Percentiles rank a stretch among this genome's conserved stretches.
Conservation (phyloP, 2,329 filamentous ascomycete genomes). For the Ascochyta rabiei region DNA sequence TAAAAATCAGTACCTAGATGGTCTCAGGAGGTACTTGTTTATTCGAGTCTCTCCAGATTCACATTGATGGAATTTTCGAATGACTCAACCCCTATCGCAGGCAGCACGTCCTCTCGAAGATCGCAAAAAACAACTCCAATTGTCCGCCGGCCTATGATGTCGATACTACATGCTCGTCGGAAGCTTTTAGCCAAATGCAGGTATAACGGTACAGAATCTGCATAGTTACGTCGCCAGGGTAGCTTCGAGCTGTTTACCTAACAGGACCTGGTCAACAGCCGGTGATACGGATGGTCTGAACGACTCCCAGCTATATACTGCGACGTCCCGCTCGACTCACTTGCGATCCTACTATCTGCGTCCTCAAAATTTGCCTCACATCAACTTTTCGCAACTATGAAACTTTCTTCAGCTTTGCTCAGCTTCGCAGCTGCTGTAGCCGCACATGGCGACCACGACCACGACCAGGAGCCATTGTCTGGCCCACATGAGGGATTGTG, state of each 20-base stretch:
- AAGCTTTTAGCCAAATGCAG: slow-evolving; percentile 29
- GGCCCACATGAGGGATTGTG: slow-evolving; percentile 78
- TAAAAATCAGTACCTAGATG: slow-evolving; percentile 9
- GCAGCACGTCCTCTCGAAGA: not conserved
- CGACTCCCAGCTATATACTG: slow-evolving; percentile 30
- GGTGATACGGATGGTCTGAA: slow-evolving; percentile 29
- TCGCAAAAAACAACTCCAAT: not conserved
- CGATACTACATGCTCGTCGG: slow-evolving; percentile 14
- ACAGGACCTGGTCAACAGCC: slow-evolving; percentile 36
- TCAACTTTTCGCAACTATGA: slow-evolving; percentile 30
- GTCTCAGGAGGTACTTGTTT: not conserved
- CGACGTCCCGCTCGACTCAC: slow-evolving; percentile 12
- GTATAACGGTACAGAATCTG: slow-evolving; percentile 24
- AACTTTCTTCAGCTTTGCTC: slow-evolving; percentile 32
- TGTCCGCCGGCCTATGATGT: slow-evolving; percentile 9
- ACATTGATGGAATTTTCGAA: not conserved
- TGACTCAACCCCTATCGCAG: not conserved
- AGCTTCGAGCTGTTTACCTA: slow-evolving; percentile 45
- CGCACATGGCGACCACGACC: slow-evolving; percentile 65
- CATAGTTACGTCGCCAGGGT: slow-evolving; percentile 32
- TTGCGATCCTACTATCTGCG: slow-evolving; percentile 2
- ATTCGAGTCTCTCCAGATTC: not conserved
- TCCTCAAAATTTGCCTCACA: not conserved
- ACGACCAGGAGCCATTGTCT: slow-evolving; percentile 61
- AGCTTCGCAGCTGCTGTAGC: slow-evolving; percentile 57